Evolutionary conservation across 2,329 filamentous ascomycete species (phyloP).

Genomic region (Cladosporium velox): DNA sequence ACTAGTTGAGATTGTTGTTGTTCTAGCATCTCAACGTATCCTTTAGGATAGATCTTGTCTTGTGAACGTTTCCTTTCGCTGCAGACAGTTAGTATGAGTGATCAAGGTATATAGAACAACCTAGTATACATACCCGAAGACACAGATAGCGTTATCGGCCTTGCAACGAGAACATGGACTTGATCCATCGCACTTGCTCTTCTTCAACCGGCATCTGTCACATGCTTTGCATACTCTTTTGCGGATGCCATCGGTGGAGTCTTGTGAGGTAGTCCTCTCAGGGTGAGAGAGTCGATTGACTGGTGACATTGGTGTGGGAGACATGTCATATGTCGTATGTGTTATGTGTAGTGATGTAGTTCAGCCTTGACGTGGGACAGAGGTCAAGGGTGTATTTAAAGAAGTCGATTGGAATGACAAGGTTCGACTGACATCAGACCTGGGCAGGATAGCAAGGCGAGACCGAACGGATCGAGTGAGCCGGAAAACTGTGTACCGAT

Average conservation of each 20-base stretch:
- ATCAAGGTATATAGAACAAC: too few relatives aligned
- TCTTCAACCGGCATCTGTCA: slow-evolving; percentile 66
- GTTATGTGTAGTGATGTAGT: neutral
- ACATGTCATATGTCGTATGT: slow-evolving; percentile 11
- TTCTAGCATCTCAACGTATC: slow-evolving; percentile 67
- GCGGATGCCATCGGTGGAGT: slow-evolving; percentile 39
- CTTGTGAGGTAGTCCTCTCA: slow-evolving; percentile 30
- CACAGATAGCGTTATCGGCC: slow-evolving; percentile 65
- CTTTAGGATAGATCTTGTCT: slow-evolving; percentile 69
- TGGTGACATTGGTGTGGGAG: slow-evolving; percentile 25
- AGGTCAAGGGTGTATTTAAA: slow-evolving; percentile 6
- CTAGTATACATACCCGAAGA: slow-evolving; percentile 54
- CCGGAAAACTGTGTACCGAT: slow-evolving; percentile 9
- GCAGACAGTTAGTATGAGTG: slow-evolving; percentile 2
- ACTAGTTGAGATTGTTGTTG: slow-evolving; percentile 66
- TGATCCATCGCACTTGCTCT: slow-evolving; percentile 67
- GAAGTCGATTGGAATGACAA: slow-evolving; percentile 4
- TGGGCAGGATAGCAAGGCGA: slow-evolving; percentile 4
- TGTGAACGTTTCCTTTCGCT: slow-evolving; percentile 64
- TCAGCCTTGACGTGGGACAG: slow-evolving; percentile 5
- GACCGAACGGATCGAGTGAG: slow-evolving; percentile 18
- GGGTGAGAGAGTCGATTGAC: slow-evolving; percentile 29
- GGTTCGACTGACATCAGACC: slow-evolving; percentile 19
- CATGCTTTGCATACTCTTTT: slow-evolving; percentile 69
- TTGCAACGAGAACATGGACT: slow-evolving; percentile 63